phyloP scores from a whole-genome alignment of 192 early-diverging fungal genomes.

The Backusella tarrabulga region DNA sequence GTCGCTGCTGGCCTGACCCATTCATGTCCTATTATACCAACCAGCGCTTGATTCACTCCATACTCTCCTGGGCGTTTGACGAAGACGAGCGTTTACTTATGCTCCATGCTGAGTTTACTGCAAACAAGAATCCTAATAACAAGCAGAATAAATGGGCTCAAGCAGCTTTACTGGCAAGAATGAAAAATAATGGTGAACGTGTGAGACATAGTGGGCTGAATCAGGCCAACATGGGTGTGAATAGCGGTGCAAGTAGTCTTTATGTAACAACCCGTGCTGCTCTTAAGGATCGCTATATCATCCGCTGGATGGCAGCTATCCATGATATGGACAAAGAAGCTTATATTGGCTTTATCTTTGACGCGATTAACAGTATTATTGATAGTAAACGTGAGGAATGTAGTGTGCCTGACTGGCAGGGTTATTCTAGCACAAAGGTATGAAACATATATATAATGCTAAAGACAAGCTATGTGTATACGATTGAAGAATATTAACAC shows the following conservation, averaged over 20 bases:
- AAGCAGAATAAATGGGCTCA: constrained; percentile 23
- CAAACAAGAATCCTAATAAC: constrained; percentile 31
- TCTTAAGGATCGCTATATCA: constrained; percentile 48
- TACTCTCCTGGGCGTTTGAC: constrained; percentile 48
- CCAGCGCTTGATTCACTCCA: constrained; percentile 43
- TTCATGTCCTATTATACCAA: constrained; percentile 53
- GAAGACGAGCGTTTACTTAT: constrained; percentile 52
- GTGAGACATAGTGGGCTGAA: constrained; percentile 9
- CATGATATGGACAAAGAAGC: constrained; percentile 40
- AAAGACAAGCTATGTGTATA: background rate
- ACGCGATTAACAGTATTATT: constrained; percentile 39
- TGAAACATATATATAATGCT: background rate
- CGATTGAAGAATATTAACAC: background rate
- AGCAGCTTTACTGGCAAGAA: constrained; percentile 10
- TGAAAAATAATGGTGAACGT: constrained; percentile 7
- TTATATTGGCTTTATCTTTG: constrained; percentile 41
- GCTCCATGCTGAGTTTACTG: constrained; percentile 46
- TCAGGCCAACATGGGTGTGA: constrained; percentile 14
- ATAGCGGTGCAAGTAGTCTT: constrained; percentile 35
- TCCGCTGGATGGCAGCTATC: constrained; percentile 45
- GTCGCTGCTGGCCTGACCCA: constrained; percentile 58
- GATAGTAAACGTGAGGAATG: constrained; percentile 39
- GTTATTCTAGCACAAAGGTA: constrained; percentile 7
- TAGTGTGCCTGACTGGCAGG: constrained; percentile 9
- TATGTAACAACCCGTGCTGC: constrained; percentile 48